Evolutionary conservation across 139 green algal species (phyloP).

Genomic region (Spirogloea muscicola): DNA sequence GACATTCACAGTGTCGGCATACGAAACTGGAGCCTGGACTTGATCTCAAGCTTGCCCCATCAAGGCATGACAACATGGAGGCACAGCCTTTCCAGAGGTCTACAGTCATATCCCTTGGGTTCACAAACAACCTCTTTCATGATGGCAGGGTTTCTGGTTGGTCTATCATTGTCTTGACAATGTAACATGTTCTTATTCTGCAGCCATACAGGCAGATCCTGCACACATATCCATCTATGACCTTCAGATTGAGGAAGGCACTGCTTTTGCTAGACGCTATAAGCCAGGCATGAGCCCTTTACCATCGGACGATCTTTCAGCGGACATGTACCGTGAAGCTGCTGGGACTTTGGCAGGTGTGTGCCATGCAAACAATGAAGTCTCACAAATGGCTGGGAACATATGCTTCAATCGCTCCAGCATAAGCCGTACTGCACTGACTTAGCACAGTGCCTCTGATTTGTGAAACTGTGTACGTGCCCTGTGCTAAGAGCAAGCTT

Average conservation of each 20-base stretch:
- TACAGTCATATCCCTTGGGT: too few species aligned
- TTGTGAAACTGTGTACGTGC: background rate
- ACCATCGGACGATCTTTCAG: constrained; percentile 23
- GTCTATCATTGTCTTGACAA: too few species aligned
- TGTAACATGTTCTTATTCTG: too few species aligned
- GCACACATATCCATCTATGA: constrained; percentile 92
- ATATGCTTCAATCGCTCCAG: too few species aligned
- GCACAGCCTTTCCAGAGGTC: too few species aligned
- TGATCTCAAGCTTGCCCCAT: constrained; percentile 68
- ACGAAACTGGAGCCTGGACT: constrained; percentile 83
- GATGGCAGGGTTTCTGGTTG: too few species aligned
- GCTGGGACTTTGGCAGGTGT: constrained; percentile 53
- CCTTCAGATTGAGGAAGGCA: constrained; percentile 90
- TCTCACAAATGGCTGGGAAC: too few species aligned
- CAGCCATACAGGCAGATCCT: constrained; percentile 62
- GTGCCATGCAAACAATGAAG: too few species aligned
- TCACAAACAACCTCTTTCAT: too few species aligned
- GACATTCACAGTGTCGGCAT: constrained; percentile 35
- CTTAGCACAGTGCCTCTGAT: too few species aligned
- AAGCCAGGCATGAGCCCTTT: constrained; percentile 47
- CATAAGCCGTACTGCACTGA: too few species aligned
- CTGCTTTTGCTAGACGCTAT: constrained; percentile 82
- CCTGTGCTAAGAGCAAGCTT: background rate
- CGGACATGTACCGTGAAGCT: constrained; percentile 73
- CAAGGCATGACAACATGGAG: too few species aligned